Evolutionary conservation across 768 basidiomycete species (phyloP).

Genomic region (Leccinum boreale): DNA sequence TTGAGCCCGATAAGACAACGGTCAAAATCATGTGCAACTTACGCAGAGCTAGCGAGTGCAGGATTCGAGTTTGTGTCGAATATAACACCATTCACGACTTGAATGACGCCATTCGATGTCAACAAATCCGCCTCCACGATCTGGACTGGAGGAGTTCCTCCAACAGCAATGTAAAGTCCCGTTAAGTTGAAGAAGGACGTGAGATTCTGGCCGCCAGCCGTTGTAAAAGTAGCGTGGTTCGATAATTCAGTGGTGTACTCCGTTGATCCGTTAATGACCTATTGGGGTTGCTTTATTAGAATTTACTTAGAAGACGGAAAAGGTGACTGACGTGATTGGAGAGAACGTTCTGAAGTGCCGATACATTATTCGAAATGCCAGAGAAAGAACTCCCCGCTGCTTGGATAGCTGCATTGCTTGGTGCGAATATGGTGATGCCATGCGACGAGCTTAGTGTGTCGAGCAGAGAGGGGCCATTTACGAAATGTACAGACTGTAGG

Average conservation of each 20-base stretch:
- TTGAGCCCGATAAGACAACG: background rate
- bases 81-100: conserved; percentile 56
- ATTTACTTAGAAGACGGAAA: background rate
- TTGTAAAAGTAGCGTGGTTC: conserved; percentile 38
- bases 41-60: conserved; percentile 52
- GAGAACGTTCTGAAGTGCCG: conserved; percentile 44
- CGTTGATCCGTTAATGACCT: conserved; percentile 68
- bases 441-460: conserved; percentile 32
- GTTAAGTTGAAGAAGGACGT: conserved; percentile 51
- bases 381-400: conserved; percentile 33
- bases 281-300: background rate
- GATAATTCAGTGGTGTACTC: conserved; percentile 56
- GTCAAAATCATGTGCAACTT: conserved; percentile 22
- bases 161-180: conserved; percentile 52
- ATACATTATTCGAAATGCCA: conserved; percentile 40
- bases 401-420: conserved; percentile 49
- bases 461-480: conserved; percentile 24
- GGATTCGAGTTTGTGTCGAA: conserved; percentile 41
- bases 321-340: conserved; percentile 53
- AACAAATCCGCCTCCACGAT: conserved; percentile 61
- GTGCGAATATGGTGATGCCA: conserved; percentile 70
- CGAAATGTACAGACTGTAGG: conserved; percentile 19
- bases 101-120: conserved; percentile 65
- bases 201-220: conserved; percentile 56
- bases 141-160: conserved; percentile 44